A percentile compares a stretch with the other conserved stretches of the same genome.
These are phyloP conservation scores for Suillus sp. DNA, from an alignment of 768 basidiomycete species.

Conservation along the genomic window DNA sequence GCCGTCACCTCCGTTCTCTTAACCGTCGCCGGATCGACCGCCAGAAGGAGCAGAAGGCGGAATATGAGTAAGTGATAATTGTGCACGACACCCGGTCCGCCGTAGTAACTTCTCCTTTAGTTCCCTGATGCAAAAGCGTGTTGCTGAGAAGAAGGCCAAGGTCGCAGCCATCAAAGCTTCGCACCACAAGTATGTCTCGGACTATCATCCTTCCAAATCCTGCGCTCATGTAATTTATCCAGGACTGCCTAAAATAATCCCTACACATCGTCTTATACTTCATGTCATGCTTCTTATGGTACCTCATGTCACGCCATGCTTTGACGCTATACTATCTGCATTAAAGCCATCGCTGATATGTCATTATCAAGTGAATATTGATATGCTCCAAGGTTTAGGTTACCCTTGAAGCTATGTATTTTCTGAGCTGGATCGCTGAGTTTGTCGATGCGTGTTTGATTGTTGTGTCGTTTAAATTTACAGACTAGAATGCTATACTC, in stretches of 20 bases:
- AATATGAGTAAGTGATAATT: constrained; percentile 72
- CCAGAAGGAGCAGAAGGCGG: constrained; percentile 94
- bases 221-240: background rate
- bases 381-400: background rate
- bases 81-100: background rate
- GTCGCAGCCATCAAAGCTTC: constrained; percentile 85
- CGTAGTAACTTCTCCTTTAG: constrained; percentile 33
- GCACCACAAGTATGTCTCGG: constrained; percentile 65
- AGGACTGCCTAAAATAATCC: constrained; percentile 16
- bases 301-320: constrained; percentile 17
- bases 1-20: constrained; percentile 88
- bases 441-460: background rate
- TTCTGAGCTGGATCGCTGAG: background rate
- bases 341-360: constrained; percentile 12
- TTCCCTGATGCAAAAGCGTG: constrained; percentile 80
- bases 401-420: background rate
- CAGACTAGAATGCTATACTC: background rate
- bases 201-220: background rate
- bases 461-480: too few species aligned
- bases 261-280: constrained; percentile 8
- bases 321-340: constrained; percentile 18
- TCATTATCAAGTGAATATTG: constrained; percentile 1
- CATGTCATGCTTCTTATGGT: constrained; percentile 16
- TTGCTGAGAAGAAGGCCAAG: constrained; percentile 93
- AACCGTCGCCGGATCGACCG: constrained; percentile 84